These are phyloP conservation scores for Crinitomyces ghanaensis DNA, from an alignment of 805 yeast genomes.

Conservation along the genomic window DNA sequence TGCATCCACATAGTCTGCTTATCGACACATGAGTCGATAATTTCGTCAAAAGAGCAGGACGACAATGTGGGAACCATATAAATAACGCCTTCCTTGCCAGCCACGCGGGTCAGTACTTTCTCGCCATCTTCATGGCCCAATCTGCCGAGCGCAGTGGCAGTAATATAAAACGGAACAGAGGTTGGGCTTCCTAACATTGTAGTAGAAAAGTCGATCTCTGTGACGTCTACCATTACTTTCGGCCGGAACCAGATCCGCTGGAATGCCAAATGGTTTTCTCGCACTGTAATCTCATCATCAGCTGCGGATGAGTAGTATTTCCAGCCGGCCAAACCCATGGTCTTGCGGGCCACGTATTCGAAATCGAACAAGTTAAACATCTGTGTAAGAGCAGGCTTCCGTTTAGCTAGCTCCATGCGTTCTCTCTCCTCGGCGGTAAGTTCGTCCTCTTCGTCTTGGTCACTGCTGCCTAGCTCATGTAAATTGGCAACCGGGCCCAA, in stretches of 20 bases:
- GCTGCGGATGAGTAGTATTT: constrained; percentile 87
- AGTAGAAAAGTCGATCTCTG: constrained; percentile 57
- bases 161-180: constrained; percentile 71
- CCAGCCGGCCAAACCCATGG: constrained; percentile 74
- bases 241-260: constrained; percentile 86
- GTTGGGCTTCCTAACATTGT: constrained; percentile 62
- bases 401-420: constrained; percentile 32
- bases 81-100: constrained; percentile 54
- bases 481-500: constrained; percentile 39
- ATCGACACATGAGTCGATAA: constrained; percentile 53
- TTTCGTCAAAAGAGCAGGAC: constrained; percentile 79
- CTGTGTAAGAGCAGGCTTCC: constrained; percentile 58
- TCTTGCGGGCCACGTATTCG: constrained; percentile 72
- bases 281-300: constrained; percentile 81
- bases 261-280: constrained; percentile 86
- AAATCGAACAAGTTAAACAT: constrained; percentile 76
- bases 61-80: constrained; percentile 94
- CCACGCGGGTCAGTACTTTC: constrained; percentile 71
- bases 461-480: constrained; percentile 1
- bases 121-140: constrained; percentile 94
- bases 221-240: constrained; percentile 67
- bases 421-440: constrained; percentile 33
- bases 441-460: constrained; percentile 23
- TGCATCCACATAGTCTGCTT: constrained; percentile 83
- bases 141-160: constrained; percentile 88